Evolutionary conservation across 768 basidiomycete genomes (phyloP).

Genomic region (Paxillus ammoniavirescens): DNA sequence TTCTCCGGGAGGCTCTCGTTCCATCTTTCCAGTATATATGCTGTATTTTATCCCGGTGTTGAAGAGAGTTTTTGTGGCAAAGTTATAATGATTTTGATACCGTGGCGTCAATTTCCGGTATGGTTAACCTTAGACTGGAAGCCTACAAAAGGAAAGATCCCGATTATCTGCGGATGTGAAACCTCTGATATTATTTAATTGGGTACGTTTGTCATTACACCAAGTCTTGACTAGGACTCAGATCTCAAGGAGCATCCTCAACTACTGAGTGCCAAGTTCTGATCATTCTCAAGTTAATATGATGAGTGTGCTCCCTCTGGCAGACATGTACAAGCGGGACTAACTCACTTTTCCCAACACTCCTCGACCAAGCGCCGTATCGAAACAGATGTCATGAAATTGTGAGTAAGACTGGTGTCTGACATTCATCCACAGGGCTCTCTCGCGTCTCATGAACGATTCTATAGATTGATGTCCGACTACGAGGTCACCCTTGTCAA

Average conservation of each 20-base stretch:
- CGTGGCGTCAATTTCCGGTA: no score
- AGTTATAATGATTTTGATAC: no score
- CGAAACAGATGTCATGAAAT: constrained; percentile 99
- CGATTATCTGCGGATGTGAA: constrained; percentile 11
- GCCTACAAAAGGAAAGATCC: constrained; percentile 14
- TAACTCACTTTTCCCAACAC: constrained; percentile 42
- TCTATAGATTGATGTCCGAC: constrained; percentile 90
- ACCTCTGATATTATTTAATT: constrained; percentile 9
- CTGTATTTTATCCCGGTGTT: constrained; percentile 21
- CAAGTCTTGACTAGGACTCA: constrained; percentile 5
- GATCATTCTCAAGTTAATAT: constrained; percentile 37
- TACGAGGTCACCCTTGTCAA: constrained; percentile 97
- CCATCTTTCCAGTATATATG: constrained; percentile 12
- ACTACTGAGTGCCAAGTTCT: neutral
- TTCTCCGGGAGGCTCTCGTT: constrained; percentile 8
- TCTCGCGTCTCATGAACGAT: constrained; percentile 8
- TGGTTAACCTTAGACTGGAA: no score
- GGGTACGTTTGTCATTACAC: constrained; percentile 10
- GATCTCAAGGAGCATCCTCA: constrained; percentile 4
- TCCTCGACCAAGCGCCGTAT: constrained; percentile 90
- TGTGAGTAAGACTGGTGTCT: constrained; percentile 49
- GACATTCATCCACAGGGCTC: neutral
- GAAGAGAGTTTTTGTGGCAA: neutral
- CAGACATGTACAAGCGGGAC: constrained; percentile 14
- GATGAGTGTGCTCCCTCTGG: constrained; percentile 51